Evolutionary conservation across 1,284 basidiomycete species (phyloP), one percentile per base, ranked within the genome.

Genomic region (Nidula niveotomentosa): DNA sequence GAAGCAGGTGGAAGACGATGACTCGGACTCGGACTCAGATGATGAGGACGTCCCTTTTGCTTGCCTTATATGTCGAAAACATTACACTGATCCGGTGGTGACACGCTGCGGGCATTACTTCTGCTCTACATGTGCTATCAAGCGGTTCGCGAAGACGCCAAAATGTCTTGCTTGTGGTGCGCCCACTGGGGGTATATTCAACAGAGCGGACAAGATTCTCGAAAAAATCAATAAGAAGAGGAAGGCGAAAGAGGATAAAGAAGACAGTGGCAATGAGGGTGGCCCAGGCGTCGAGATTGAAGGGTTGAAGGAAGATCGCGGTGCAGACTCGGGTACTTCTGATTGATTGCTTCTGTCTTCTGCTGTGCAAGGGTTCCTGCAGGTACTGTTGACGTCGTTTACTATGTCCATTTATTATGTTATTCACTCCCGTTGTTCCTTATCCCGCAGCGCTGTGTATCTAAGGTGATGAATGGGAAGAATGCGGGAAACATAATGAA

Each of bases 51-150:
- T 99, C 41, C 97, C 97, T 2, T 99, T 98, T 69, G 96, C 97
- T 9, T 99, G 97, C 73, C 81, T 98, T 60, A 90, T 99, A 61
- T 98, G 97, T 74, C 86, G 96, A 56, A 90, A 98, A 68, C 90
- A 89, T 51, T 99, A 96, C 72, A 94, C 89, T 4, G 94, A 98
- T 65, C 96, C 96, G 5, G 85, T 99, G 59, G 93, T 95, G 52
- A 99, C 97, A 15, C 88, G 92, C 52, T 99, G 97, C 70, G 93
- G 93, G 2, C 97, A 99, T 73, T 98, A 98, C 75, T 99, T 96
- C 70, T 98, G 96, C 74, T 93, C 92, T 53, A 83, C 89, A 15
- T 97, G 96, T 69, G 96, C 96, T 8, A 93, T 98, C 71, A 91
- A 93, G 72, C 85, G 97, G 41, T 99, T 91, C 65, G 85, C 88